Conservation (phyloP, 2,329 filamentous ascomycete species). For the Fusarium sulawesiense region DNA sequence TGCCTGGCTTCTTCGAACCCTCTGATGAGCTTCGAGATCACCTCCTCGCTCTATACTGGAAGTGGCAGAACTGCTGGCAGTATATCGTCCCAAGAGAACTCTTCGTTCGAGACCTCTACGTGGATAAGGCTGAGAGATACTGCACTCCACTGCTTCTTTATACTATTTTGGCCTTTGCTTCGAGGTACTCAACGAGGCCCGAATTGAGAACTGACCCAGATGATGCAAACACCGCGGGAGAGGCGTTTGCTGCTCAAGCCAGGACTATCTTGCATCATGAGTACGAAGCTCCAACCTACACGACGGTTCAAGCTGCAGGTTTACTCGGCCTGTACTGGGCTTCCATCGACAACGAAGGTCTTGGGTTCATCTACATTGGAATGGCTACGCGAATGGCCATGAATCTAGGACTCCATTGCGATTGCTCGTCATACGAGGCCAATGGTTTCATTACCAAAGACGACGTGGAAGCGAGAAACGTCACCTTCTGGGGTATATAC, state of each 20-base stretch:
- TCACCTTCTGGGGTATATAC: conserved; percentile 16
- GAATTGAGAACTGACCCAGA: conserved; percentile 2
- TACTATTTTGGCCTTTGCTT: background rate
- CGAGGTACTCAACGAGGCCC: background rate
- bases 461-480: conserved; percentile 4
- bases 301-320: background rate
- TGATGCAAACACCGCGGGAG: conserved; percentile 9
- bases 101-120: conserved; percentile 2
- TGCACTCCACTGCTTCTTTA: background rate
- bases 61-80: conserved; percentile 18
- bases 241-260: background rate
- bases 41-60: background rate
- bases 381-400: conserved; percentile 16
- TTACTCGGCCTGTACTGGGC: background rate
- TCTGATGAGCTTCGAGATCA: conserved; percentile 11
- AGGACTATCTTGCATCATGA: conserved; percentile 9
- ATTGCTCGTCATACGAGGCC: background rate
- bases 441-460: background rate
- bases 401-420: conserved; percentile 10
- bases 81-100: conserved; percentile 8
- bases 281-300: conserved; percentile 1
- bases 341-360: background rate
- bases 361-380: conserved; percentile 12
- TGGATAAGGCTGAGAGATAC: conserved; percentile 1
- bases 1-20: background rate